Percentiles rank a stretch among this genome's conserved stretches.
Evolutionary conservation across 495 filamentous ascomycete genomes (phyloP).

Genomic region (Aspergillus mulundensis): DNA sequence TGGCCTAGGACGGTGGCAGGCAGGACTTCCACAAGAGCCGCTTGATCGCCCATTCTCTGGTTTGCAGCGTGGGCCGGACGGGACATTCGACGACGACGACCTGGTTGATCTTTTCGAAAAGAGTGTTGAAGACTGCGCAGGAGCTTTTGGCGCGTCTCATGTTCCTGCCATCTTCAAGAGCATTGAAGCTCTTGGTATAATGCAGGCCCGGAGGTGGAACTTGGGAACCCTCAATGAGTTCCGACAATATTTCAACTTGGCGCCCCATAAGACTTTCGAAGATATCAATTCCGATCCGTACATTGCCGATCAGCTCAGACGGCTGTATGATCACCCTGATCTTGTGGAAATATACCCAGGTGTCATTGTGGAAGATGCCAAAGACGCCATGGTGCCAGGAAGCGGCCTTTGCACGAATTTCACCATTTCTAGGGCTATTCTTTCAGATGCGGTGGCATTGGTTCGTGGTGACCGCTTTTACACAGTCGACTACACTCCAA

Average conservation of each 20-base stretch:
- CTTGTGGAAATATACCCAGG: constrained; percentile 80
- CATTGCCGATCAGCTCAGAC: constrained; percentile 65
- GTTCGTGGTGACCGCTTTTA: constrained; percentile 87
- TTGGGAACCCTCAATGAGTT: constrained; percentile 84
- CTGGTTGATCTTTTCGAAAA: constrained; percentile 63
- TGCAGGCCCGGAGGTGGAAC: constrained; percentile 80
- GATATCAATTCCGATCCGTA: constrained; percentile 78
- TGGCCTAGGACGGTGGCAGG: constrained; percentile 59
- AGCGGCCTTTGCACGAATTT: constrained; percentile 78
- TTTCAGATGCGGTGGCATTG: constrained; percentile 82
- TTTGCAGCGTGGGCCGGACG: constrained; percentile 55
- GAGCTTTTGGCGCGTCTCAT: constrained; percentile 66
- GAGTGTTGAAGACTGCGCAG: constrained; percentile 56
- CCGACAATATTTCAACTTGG: constrained; percentile 71
- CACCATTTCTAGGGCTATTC: constrained; percentile 76
- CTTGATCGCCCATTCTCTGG: constrained; percentile 59
- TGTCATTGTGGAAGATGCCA: constrained; percentile 75
- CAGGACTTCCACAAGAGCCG: constrained; percentile 56
- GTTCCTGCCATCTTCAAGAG: constrained; percentile 69
- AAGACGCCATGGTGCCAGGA: constrained; percentile 67
- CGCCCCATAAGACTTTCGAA: constrained; percentile 72
- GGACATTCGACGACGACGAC: constrained; percentile 61
- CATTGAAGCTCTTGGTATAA: constrained; percentile 81
- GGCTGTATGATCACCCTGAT: constrained; percentile 76
- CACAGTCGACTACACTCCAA: constrained; percentile 69